phyloP scores from a whole-genome alignment of 2,329 filamentous ascomycete genomes.

The Spiromastix sp. region DNA sequence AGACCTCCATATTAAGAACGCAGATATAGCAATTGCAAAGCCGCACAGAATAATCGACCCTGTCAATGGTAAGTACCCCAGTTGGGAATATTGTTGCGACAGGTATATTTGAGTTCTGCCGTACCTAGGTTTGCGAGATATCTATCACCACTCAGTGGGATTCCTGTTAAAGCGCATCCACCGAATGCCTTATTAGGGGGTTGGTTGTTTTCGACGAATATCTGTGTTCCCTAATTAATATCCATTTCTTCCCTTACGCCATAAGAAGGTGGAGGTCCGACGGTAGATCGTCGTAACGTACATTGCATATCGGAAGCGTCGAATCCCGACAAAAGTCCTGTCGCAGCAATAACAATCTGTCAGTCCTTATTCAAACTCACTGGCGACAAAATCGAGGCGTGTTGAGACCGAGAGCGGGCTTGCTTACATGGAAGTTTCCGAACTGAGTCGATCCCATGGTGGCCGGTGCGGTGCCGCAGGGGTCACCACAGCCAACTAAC shows the following conservation, averaged over 20 bases:
- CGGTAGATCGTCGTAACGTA: slow-evolving; percentile 39
- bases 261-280: background rate
- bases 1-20: slow-evolving; percentile 65
- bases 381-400: slow-evolving; percentile 2
- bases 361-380: slow-evolving; percentile 1
- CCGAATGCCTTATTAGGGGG: slow-evolving; percentile 50
- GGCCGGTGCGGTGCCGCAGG: slow-evolving; percentile 8
- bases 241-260: background rate
- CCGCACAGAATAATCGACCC: slow-evolving; percentile 80
- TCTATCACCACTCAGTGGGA: slow-evolving; percentile 54
- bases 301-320: slow-evolving; percentile 75
- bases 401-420: too few species aligned
- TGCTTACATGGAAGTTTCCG: slow-evolving; percentile 48
- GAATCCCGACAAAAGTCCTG: slow-evolving; percentile 77
- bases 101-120: slow-evolving; percentile 20
- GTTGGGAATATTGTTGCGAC: background rate
- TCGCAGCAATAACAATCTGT: slow-evolving; percentile 10
- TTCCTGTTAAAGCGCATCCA: slow-evolving; percentile 67
- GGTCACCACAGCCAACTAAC: background rate
- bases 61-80: slow-evolving; percentile 23
- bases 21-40: slow-evolving; percentile 59
- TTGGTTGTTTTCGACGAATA: slow-evolving; percentile 53
- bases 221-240: slow-evolving; percentile 34
- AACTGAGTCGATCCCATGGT: slow-evolving; percentile 45
- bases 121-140: slow-evolving; percentile 74